Evolutionary conservation across 129 eudicot species (phyloP), one percentile per base, ranked within the genome.

Genomic region (Mikania micrantha): DNA sequence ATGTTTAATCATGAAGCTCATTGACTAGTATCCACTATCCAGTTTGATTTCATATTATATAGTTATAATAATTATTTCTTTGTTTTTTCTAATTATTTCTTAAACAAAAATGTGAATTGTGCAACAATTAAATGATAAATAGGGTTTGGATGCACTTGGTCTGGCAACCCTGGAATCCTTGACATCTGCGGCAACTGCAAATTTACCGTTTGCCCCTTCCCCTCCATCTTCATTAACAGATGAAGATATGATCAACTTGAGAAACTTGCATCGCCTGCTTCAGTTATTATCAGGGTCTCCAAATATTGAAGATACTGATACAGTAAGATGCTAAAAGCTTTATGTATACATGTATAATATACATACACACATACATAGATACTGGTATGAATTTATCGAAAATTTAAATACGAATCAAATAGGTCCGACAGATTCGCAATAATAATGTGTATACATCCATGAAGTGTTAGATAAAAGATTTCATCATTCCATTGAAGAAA

Each of bases 121-220:
- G n/a, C n/a, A n/a, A n/a, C n/a, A n/a, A n/a, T n/a, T n/a, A n/a
- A n/a, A n/a, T n/a, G n/a, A n/a, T n/a, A n/a, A 24, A 11, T 24
- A 92, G 98, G 98, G 98, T 70, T 74, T 92, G 82, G 98, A 88
- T 86, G 98, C 98, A 25, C 90, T 92, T 79, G 91, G 95, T 74
- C 65, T 91, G 41, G 96, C 95, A 41, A 83, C 87, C 24, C 28
- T 88, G 80, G 90, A 88, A 65, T 92, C 90, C 8, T 29, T 88
- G 45, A 47, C 85, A 64, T 76, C 81, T 27, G 28, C 84, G 61
- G 81, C 84, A 70, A 70, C 78, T 57, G 74, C 86, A 75, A 79
- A 68, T 58, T 50, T 92, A 82, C 98, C 95, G 10, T 85, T 92
- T 75, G 74, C 72, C 32, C 69, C 83, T 58, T 69, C 90, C 34